Base-by-base conservation (phyloP, 2,329 filamentous ascomycete species). In the Claviceps maximensis region DNA sequence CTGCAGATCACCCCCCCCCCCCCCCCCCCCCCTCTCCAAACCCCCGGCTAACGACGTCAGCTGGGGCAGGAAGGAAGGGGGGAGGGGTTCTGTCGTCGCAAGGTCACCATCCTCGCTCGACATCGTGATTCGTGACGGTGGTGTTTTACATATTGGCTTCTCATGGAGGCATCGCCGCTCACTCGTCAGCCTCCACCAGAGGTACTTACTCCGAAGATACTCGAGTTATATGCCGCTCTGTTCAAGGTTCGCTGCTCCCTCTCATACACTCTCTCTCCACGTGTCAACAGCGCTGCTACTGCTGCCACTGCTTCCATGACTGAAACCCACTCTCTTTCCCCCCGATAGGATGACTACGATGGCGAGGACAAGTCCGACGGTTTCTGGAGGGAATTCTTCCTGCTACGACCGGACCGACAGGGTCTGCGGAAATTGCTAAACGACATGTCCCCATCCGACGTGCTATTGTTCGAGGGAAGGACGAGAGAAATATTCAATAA, bases 351-450 rank as follows among this genome's bases (percentile, higher is more conserved):
- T 71, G 80, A 84, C 58, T 78, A 82, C 52, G 78, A 86, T 56
- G 78, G 82, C 55, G 69, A 74, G 50, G 84, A 89, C 29, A 85
- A 85, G 57, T 80, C 87, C 0, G 89, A 95, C 56, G 91, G 89
- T 45, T 98, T 96, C 71, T 98, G 93, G 93, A 79, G 82, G 59
- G 93, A 96, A 69, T 89, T 98, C 71, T 98, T 98, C 68, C 78
- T 98, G 40, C 76, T 96, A 54, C 83, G 83, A 57, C 90, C 91
- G 23, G 89, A 96, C 65, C 77, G 80, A 52, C 67, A 74, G 4
- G 78, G 82, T 49, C 72, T 98, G 58, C 79, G 81, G 65, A 73
- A 71, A 49, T 78, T 89, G 48, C 73, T 98, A 56, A 79, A 83
- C 57, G 73, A 77, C n/a, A 73, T 93, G 42, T 77, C 79, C 50